A percentile compares a stretch with the other conserved stretches of the same genome.
These are phyloP conservation scores for Xylaria palmicola DNA, from an alignment of 495 filamentous ascomycete species.

Conservation along the genomic window DNA sequence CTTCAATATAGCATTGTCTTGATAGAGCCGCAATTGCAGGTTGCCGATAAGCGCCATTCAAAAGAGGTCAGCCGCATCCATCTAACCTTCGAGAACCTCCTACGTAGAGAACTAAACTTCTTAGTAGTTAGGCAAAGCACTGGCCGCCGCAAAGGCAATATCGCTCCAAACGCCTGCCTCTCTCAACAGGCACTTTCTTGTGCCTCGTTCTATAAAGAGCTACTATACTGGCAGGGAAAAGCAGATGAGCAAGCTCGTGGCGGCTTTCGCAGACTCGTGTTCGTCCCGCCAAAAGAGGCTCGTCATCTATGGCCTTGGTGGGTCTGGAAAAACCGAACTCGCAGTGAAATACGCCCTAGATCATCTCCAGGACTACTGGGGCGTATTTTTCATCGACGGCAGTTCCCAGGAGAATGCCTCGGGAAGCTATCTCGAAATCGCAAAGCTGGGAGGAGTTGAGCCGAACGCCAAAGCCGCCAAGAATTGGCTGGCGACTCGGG, in stretches of 20 bases:
- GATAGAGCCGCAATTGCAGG: too few species aligned
- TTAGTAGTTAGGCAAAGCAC: too few species aligned
- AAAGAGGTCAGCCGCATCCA: too few species aligned
- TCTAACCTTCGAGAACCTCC: too few species aligned
- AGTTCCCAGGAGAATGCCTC: slow-evolving; percentile 3
- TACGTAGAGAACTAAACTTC: too few species aligned
- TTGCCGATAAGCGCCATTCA: too few species aligned
- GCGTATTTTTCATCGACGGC: slow-evolving; percentile 12
- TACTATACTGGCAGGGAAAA: neutral
- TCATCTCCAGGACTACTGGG: slow-evolving; percentile 27
- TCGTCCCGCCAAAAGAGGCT: slow-evolving; percentile 20
- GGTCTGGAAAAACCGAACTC: slow-evolving; percentile 41
- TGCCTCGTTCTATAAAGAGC: too few species aligned
- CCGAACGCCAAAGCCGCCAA: neutral
- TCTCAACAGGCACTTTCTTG: too few species aligned
- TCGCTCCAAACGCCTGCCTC: too few species aligned
- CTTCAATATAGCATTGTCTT: too few species aligned
- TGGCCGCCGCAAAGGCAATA: too few species aligned
- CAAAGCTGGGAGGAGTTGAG: neutral
- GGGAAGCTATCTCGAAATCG: slow-evolving; percentile 3
- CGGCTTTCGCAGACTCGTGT: neutral
- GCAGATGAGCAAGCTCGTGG: neutral
- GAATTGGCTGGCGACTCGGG: neutral
- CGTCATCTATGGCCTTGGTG: slow-evolving; percentile 37
- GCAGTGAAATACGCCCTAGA: slow-evolving; percentile 38